Conservation (phyloP, 2,329 filamentous ascomycete genomes). For the Venturia nashicola region DNA sequence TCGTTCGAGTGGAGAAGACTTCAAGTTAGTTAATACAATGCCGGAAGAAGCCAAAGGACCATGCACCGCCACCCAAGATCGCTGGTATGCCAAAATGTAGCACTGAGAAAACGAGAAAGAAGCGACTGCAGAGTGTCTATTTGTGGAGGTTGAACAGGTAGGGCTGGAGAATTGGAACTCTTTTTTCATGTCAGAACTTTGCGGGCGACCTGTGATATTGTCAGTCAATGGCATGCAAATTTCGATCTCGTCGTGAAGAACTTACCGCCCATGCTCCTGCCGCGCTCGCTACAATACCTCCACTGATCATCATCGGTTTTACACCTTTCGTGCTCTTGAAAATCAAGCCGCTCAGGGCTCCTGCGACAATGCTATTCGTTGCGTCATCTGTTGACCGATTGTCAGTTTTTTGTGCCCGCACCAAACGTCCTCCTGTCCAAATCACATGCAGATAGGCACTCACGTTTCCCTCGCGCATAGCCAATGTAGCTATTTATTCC, state of each 20-base stretch:
- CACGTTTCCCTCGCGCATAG: conserved; percentile 24
- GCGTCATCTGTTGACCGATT: conserved; percentile 43
- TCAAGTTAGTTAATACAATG: conserved; percentile 5
- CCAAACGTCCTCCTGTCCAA: neutral
- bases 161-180: neutral
- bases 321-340: conserved; percentile 93
- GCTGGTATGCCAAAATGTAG: neutral
- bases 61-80: neutral
- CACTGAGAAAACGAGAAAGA: neutral
- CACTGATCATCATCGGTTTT: conserved; percentile 88
- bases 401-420: neutral
- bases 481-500: conserved; percentile 39
- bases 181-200: conserved; percentile 4
- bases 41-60: neutral
- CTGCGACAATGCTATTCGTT: conserved; percentile 76
- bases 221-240: neutral
- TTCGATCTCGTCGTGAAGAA: conserved; percentile 16
- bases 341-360: conserved; percentile 77
- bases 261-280: conserved; percentile 87
- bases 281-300: conserved; percentile 73
- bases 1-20: conserved; percentile 8
- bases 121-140: neutral
- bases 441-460: neutral
- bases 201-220: neutral
- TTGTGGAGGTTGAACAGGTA: neutral